Percentiles rank a stretch among this genome's conserved stretches.
phyloP scores from a whole-genome alignment of 192 early-diverging fungal genomes.

The Coemansia sp. region DNA sequence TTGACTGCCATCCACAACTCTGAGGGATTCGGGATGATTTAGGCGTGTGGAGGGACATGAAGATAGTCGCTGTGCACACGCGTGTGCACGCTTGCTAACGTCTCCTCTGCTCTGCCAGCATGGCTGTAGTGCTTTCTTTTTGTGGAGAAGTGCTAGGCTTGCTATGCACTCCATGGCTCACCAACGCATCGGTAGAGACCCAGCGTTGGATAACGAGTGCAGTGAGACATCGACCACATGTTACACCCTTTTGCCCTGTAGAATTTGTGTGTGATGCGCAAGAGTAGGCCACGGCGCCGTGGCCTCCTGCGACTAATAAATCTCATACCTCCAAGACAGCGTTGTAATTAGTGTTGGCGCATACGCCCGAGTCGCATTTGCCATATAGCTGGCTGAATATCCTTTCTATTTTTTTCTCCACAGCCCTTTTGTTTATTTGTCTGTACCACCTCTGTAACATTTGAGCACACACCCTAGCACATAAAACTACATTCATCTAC shows the following conservation, averaged over 20 bases:
- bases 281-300: not conserved
- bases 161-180: not conserved
- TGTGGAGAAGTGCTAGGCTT: not conserved
- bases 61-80: not conserved
- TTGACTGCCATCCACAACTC: conserved; percentile 78
- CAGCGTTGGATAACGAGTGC: not conserved
- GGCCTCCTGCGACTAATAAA: not conserved
- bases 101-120: not conserved
- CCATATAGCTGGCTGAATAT: conserved; percentile 4
- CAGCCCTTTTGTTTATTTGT: not conserved
- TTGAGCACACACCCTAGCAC: not conserved
- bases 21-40: conserved; percentile 80
- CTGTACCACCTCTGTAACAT: not conserved
- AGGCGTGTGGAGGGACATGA: not conserved
- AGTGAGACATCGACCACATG: conserved; percentile 2
- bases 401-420: not conserved
- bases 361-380: not conserved
- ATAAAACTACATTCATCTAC: not conserved
- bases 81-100: not conserved
- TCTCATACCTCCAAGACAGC: not conserved
- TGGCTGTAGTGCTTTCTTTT: not conserved
- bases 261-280: not conserved
- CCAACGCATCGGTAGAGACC: not conserved
- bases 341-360: not conserved
- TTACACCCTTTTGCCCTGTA: not conserved